Base-by-base conservation (phyloP, 2,329 filamentous ascomycete genomes). In the Colletotrichum gloeosporioides region DNA sequence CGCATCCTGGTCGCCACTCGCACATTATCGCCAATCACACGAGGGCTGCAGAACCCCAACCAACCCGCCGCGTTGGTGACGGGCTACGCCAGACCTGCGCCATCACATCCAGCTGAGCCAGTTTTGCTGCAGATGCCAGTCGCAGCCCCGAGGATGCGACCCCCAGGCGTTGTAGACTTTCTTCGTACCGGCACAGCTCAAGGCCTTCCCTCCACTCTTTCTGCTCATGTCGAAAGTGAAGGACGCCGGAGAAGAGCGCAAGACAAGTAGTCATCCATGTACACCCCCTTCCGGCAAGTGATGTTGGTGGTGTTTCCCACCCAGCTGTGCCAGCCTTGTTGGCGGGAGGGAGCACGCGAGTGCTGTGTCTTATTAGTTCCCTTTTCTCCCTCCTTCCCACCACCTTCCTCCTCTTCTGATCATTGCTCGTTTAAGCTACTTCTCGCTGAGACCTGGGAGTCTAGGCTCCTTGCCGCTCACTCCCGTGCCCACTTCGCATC, bases 101-200 rank as follows among this genome's bases (percentile, higher is more conserved):
- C 74, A 62, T 76, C 70, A 76, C 71, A 64, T 49, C 59, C 39
- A 73, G 74, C 74, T 76, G 70, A 74, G 70, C 74, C 31, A 57
- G 63, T 44, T 59, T 61, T 53, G 69, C 69, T 68, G 69, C 69
- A 68, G 62, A 64, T 64, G 62, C 34, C 22, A 44, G 39, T 64
- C 39, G 32, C 69, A 73, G 27, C 63, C 73, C 36, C 62, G 25
- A 61, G 64, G 22, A 65, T 61, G 57, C 49, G 25, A 27, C 53
- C 22, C 27, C 16, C 27, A 27, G 32, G 49, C 34, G 34, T 34
- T n/a, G 57, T 27, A 31, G 27, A 31, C 22, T 18, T 15, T 65
- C 16, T 62, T 31, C 29, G 62, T 16, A 25, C 69, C 61, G 16
- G 49, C 36, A 9, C 29, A 57, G 12, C 16, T 61, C 67, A 61